Percentiles rank a stretch among this genome's conserved stretches.
Conservation (phyloP, 23 red algal genomes). For the Pyropia haitanensis region DNA sequence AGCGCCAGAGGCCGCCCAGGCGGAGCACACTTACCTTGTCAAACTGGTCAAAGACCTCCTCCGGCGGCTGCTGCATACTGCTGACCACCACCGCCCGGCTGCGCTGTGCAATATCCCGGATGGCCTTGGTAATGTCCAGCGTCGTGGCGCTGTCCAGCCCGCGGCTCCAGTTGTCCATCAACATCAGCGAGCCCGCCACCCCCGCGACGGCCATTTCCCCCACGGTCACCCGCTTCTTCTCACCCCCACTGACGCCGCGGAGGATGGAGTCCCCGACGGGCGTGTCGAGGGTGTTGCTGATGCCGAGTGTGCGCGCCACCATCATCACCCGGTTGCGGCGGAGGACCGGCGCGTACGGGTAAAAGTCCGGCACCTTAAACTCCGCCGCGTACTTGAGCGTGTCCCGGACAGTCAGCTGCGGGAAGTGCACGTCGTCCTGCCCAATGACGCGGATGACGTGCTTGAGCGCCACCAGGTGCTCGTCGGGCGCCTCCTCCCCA, state of each 20-base stretch:
- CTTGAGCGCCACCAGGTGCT: slow-evolving; percentile 14
- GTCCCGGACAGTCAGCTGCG: slow-evolving; percentile 66
- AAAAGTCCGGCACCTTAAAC: slow-evolving; percentile 64
- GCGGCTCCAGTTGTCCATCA: slow-evolving; percentile 74
- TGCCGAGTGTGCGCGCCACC: slow-evolving; percentile 40
- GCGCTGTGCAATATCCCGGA: slow-evolving; percentile 39
- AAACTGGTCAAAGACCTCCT: slow-evolving; percentile 70
- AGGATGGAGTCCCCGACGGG: slow-evolving; percentile 65
- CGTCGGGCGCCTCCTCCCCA: slow-evolving; percentile 7
- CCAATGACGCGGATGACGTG: slow-evolving; percentile 63
- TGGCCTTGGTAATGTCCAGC: slow-evolving; percentile 47
- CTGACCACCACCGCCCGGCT: slow-evolving; percentile 23
- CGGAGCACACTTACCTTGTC: slow-evolving; percentile 76
- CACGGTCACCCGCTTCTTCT: slow-evolving; percentile 91
- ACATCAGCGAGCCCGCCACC: slow-evolving; percentile 23
- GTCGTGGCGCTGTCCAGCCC: slow-evolving; percentile 79
- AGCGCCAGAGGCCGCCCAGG: slow-evolving; percentile 56
- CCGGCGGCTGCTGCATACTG: slow-evolving; percentile 67
- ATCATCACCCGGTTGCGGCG: slow-evolving; percentile 48
- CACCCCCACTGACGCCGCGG: slow-evolving; percentile 83
- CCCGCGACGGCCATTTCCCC: slow-evolving; percentile 70
- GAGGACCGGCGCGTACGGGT: slow-evolving; percentile 61
- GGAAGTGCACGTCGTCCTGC: slow-evolving; percentile 70
- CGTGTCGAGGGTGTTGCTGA: slow-evolving; percentile 61
- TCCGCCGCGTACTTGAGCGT: slow-evolving; percentile 72